Evolutionary conservation across 1,284 basidiomycete genomes (phyloP).

Genomic region (Vanrija sp.): DNA sequence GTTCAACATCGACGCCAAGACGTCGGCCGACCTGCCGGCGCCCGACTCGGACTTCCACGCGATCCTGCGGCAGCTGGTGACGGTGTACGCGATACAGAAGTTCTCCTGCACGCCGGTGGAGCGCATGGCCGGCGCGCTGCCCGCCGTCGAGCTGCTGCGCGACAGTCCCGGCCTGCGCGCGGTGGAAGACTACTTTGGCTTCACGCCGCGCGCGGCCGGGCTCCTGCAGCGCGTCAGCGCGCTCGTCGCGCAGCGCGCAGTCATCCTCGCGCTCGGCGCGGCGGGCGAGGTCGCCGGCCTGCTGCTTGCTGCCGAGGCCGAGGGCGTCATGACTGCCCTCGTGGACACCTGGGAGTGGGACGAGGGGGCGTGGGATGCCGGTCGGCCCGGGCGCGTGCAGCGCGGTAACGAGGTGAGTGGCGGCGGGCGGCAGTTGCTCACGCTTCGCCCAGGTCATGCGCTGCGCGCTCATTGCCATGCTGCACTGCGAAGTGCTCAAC

Average conservation of each 20-base stretch:
- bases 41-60: constrained; percentile 5
- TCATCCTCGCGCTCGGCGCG: no score
- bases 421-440: no score
- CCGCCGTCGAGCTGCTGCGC: not conserved
- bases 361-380: no score
- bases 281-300: not conserved
- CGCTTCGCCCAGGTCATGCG: no score
- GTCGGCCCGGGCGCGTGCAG: not conserved
- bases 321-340: not conserved
- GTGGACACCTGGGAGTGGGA: not conserved
- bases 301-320: not conserved
- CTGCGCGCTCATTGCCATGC: constrained; percentile 3
- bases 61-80: constrained; percentile 17
- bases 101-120: constrained; percentile 7
- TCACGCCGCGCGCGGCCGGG: constrained; percentile 3
- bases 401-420: constrained; percentile 2
- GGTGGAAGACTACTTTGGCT: constrained; percentile 8
- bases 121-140: not conserved
- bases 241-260: not conserved
- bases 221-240: constrained; percentile 1
- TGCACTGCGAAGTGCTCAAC: constrained; percentile 11
- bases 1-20: constrained; percentile 10
- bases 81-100: constrained; percentile 14
- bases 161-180: constrained; percentile 2
- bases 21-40: constrained; percentile 6